A percentile compares a stretch with the other conserved stretches of the same genome.
Conservation (phyloP, 495 filamentous ascomycete genomes). For the Tuber magnatum region DNA sequence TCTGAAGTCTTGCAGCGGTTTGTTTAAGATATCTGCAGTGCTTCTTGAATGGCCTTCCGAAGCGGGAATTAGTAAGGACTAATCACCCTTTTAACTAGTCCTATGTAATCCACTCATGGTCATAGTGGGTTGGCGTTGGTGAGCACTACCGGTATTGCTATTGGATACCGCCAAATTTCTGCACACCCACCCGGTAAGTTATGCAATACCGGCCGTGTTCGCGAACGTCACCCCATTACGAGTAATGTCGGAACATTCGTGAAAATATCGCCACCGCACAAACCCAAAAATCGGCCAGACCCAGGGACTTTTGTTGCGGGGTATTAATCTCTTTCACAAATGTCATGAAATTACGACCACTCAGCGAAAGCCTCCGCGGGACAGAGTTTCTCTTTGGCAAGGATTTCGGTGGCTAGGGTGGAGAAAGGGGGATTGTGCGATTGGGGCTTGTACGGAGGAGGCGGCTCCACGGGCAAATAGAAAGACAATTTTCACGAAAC, state of each 20-base stretch:
- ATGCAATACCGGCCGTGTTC: background rate
- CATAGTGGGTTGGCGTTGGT: no score
- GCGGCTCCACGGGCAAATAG: background rate
- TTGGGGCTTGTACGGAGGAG: no score
- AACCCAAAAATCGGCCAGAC: background rate
- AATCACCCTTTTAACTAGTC: background rate
- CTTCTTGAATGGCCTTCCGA: background rate
- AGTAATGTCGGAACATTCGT: background rate
- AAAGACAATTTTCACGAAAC: background rate
- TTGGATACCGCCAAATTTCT: no score
- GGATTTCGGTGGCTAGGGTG: background rate
- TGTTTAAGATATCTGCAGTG: background rate
- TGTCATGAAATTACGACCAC: background rate
- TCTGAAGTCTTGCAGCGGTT: background rate
- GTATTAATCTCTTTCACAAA: background rate
- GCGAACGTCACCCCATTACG: no score
- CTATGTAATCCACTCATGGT: background rate
- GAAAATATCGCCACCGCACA: background rate
- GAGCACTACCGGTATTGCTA: no score
- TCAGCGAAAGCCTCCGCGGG: background rate
- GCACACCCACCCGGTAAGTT: no score
- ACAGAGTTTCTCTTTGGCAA: background rate
- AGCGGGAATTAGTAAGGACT: background rate
- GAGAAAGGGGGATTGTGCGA: no score
- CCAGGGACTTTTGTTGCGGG: background rate